Evolutionary conservation across 1,139 yeast species (phyloP).

Genomic region (Citeromyces siamensis): DNA sequence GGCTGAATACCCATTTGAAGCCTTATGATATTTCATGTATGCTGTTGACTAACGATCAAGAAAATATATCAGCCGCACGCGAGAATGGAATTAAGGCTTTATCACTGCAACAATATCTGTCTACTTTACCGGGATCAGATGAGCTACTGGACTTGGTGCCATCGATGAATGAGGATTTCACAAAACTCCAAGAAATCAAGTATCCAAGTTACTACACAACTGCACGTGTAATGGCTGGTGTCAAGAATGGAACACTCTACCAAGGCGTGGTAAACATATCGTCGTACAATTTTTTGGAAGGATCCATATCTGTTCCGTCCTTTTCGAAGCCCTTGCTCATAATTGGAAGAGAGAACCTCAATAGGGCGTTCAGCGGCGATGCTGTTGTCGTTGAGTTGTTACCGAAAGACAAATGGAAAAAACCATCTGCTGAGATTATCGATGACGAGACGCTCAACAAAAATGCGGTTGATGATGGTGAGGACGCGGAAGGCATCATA

Average conservation of each 20-base stretch:
- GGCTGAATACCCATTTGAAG: slow-evolving; percentile 60
- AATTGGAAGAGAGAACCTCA: slow-evolving; percentile 72
- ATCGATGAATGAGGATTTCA: slow-evolving; percentile 26
- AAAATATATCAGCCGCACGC: slow-evolving; percentile 47
- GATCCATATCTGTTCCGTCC: slow-evolving; percentile 60
- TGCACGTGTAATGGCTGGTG: slow-evolving; percentile 82
- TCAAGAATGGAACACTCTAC: slow-evolving; percentile 75
- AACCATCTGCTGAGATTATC: slow-evolving; percentile 65
- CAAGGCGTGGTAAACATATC: slow-evolving; percentile 79
- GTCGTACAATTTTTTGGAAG: slow-evolving; percentile 83
- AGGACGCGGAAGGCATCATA: slow-evolving; percentile 28
- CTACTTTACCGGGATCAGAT: slow-evolving; percentile 61
- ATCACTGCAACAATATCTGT: slow-evolving; percentile 55
- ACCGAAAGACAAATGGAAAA: slow-evolving; percentile 82
- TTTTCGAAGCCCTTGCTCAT: slow-evolving; percentile 76
- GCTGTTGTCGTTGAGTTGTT: slow-evolving; percentile 82
- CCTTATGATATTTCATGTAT: slow-evolving; percentile 35
- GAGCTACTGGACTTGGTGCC: slow-evolving; percentile 78
- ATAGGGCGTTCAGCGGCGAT: slow-evolving; percentile 89
- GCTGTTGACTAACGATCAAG: slow-evolving; percentile 68
- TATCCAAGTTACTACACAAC: slow-evolving; percentile 74
- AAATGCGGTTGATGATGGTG: slow-evolving; percentile 49
- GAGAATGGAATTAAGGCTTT: slow-evolving; percentile 40
- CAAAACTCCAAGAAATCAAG: slow-evolving; percentile 33
- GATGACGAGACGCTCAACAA: slow-evolving; percentile 61